Evolutionary conservation across 192 early-diverging fungal species (phyloP).

Genomic region (Chytriomyces confervae): DNA sequence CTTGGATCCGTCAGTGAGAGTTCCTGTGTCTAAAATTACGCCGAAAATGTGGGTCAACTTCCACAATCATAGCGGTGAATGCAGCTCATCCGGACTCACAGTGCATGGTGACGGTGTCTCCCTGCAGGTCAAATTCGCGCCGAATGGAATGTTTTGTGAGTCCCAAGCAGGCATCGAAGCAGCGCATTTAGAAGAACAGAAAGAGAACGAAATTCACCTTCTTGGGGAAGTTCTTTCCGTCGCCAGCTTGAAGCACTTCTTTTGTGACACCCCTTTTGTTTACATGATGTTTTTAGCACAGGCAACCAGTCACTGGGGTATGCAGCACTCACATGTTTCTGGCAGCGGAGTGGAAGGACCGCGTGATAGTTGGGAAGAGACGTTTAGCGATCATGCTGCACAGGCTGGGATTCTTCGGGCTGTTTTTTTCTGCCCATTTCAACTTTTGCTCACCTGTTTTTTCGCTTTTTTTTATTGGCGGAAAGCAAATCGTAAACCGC

Average conservation of each 20-base stretch:
- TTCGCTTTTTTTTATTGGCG: neutral
- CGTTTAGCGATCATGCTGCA: neutral
- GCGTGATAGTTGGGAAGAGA: neutral
- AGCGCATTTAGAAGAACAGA: neutral
- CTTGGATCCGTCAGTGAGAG: constrained; percentile 64
- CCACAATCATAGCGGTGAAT: neutral
- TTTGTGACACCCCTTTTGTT: constrained; percentile 54
- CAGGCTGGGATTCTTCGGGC: neutral
- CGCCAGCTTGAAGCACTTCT: constrained; percentile 55
- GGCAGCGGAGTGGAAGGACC: constrained; percentile 17
- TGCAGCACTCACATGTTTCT: neutral
- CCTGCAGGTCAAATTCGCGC: constrained; percentile 23
- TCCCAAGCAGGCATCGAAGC: too few species aligned
- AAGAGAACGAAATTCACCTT: constrained; percentile 32
- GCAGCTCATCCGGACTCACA: constrained; percentile 23
- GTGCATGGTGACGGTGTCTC: constrained; percentile 57
- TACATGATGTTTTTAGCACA: too few species aligned
- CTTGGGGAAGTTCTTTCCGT: constrained; percentile 63
- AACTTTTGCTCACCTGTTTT: constrained; percentile 13
- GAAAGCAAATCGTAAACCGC: neutral
- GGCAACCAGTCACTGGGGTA: too few species aligned
- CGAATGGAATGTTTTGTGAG: too few species aligned
- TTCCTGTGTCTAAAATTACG: constrained; percentile 44
- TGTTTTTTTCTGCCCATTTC: neutral
- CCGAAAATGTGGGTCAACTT: neutral